phyloP scores from a whole-genome alignment of 176 grass and related monocot genomes.

The Puccinellia tenuiflora region DNA sequence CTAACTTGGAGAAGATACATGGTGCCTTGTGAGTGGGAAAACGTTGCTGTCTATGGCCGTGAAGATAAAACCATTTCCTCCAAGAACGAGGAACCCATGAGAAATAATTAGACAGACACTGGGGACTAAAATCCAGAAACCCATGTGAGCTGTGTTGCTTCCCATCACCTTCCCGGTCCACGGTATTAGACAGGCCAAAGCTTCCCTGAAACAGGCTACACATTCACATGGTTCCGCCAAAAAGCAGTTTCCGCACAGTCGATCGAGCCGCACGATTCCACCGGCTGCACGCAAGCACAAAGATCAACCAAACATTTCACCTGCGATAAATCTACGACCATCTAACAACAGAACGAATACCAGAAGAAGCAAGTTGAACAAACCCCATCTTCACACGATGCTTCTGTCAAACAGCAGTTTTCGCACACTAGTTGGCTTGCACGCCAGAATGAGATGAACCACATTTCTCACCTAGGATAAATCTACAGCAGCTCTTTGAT shows the following conservation, averaged over 20 bases:
- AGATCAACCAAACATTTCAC: background rate
- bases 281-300: background rate
- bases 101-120: background rate
- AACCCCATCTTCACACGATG: too few relatives aligned
- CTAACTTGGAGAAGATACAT: background rate
- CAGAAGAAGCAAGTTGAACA: too few relatives aligned
- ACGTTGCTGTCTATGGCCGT: background rate
- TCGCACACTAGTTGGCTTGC: too few relatives aligned
- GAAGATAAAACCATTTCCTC: background rate
- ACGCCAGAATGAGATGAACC: background rate
- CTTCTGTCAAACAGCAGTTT: too few relatives aligned
- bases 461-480: background rate
- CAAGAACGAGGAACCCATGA: background rate
- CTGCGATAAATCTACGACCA: background rate
- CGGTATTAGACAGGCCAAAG: constrained; percentile 1
- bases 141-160: background rate
- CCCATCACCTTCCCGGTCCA: background rate
- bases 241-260: background rate
- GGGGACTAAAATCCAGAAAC: background rate
- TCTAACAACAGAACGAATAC: too few relatives aligned
- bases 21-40: background rate
- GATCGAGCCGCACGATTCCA: background rate
- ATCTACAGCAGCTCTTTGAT: background rate
- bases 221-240: background rate
- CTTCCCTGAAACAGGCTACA: background rate